A percentile compares a stretch with the other conserved stretches of the same genome.
Evolutionary conservation across 2,329 filamentous ascomycete genomes (phyloP).

Genomic region (Ascochyta koolunga): DNA sequence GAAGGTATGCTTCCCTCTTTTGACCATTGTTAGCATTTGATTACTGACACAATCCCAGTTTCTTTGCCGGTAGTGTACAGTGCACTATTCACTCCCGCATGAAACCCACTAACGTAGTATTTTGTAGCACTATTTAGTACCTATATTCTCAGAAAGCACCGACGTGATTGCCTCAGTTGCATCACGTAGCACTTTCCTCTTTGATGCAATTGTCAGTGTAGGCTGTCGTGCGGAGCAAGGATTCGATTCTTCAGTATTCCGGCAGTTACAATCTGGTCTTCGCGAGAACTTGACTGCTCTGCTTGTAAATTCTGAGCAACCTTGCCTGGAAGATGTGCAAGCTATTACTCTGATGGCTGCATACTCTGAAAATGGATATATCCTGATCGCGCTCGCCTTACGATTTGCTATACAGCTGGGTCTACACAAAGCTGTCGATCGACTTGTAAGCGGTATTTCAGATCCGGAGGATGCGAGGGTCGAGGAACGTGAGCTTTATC

Average conservation of each 20-base stretch:
- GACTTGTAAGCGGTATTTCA: slow-evolving; percentile 44
- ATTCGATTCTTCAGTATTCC: slow-evolving; percentile 48
- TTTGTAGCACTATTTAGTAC: slow-evolving; percentile 54
- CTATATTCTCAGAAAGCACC: slow-evolving; percentile 54
- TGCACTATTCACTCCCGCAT: not conserved
- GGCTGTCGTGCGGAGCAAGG: slow-evolving; percentile 58
- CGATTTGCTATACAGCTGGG: slow-evolving; percentile 58
- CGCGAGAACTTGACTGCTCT: slow-evolving; percentile 54
- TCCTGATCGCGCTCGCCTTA: slow-evolving; percentile 58
- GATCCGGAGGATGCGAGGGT: slow-evolving; percentile 9
- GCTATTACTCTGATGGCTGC: slow-evolving; percentile 59
- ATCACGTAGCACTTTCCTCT: slow-evolving; percentile 56
- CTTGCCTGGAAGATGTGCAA: slow-evolving; percentile 58
- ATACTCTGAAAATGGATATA: slow-evolving; percentile 59
- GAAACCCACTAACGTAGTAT: slow-evolving; percentile 20
- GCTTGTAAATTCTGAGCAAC: slow-evolving; percentile 50
- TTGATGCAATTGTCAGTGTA: slow-evolving; percentile 60
- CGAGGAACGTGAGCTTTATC: slow-evolving; percentile 44
- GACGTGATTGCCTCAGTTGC: slow-evolving; percentile 57
- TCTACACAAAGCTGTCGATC: slow-evolving; percentile 49
- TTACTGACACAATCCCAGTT: slow-evolving; percentile 16
- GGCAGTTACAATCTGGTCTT: slow-evolving; percentile 38
- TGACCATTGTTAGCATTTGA: not conserved
- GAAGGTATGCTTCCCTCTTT: not conserved
- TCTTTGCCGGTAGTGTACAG: slow-evolving; percentile 41